phyloP scores from a whole-genome alignment of 148 eudicot species.

The Fagopyrum homotropicum region DNA sequence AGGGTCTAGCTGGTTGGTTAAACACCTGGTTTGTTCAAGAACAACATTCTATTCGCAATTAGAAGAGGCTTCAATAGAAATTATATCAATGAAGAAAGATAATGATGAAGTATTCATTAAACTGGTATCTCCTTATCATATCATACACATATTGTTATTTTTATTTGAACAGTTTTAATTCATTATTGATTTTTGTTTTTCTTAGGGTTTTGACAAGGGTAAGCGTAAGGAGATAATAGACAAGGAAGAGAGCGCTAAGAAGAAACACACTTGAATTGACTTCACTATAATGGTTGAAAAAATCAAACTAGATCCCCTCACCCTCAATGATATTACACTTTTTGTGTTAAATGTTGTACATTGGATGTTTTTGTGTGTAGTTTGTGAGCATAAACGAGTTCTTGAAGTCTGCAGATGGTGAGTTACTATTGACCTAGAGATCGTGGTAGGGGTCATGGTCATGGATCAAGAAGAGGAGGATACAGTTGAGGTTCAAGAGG shows the following conservation, averaged over 20 bases:
- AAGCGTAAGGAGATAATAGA: constrained; percentile 47
- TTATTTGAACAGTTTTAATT: neutral
- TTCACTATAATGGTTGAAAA: neutral
- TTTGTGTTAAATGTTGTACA: no score
- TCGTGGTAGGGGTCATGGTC: constrained; percentile 47
- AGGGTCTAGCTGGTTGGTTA: neutral
- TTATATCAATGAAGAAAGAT: constrained; percentile 55
- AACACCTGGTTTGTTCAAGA: neutral
- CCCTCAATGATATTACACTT: no score
- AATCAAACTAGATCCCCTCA: no score
- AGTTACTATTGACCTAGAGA: constrained; percentile 34
- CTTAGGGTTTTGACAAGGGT: constrained; percentile 51
- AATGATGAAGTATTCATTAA: constrained; percentile 55
- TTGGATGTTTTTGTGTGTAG: constrained; percentile 18
- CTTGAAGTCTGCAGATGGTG: constrained; percentile 47
- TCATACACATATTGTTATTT: neutral
- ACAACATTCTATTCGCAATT: neutral
- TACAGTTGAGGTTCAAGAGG: neutral
- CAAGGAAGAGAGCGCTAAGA: constrained; percentile 50
- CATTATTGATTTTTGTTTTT: neutral
- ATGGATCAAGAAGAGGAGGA: neutral
- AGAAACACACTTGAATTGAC: constrained; percentile 20
- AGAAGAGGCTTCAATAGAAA: constrained; percentile 38
- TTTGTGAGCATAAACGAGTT: constrained; percentile 52
- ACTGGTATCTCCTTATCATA: constrained; percentile 30